phyloP scores from a whole-genome alignment of 768 basidiomycete species.

The Suillus ampliporus region DNA sequence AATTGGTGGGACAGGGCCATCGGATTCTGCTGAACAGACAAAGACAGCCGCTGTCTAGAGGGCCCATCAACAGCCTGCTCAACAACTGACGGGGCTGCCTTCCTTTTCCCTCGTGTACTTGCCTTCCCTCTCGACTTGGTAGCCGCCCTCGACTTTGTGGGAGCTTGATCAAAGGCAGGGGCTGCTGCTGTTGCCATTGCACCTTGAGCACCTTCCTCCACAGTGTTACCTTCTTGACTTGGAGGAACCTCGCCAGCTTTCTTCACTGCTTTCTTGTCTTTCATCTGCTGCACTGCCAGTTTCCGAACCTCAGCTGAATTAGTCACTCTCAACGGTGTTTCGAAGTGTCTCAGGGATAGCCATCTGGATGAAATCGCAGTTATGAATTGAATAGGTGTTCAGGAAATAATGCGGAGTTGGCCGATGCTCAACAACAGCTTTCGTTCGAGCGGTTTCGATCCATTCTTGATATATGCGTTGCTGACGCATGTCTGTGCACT shows the following conservation, averaged over 20 bases:
- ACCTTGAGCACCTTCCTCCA: neutral
- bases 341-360: slow-evolving; percentile 9
- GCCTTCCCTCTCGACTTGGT: neutral
- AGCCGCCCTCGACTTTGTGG: neutral
- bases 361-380: slow-evolving; percentile 17
- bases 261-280: slow-evolving; percentile 4
- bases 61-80: neutral
- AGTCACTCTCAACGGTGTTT: neutral
- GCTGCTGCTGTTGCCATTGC: neutral
- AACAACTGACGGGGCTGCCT: neutral
- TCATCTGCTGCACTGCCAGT: neutral
- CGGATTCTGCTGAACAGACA: neutral
- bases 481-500: slow-evolving; percentile 10
- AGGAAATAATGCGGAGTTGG: slow-evolving; percentile 15
- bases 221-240: neutral
- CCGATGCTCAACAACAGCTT: slow-evolving; percentile 14
- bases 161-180: slow-evolving; percentile 2
- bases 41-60: neutral
- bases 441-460: slow-evolving; percentile 13
- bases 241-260: neutral
- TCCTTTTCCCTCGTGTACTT: neutral
- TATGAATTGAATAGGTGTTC: slow-evolving; percentile 25
- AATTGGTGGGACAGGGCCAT: neutral
- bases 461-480: slow-evolving; percentile 15
- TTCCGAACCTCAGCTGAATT: neutral